Base-by-base conservation (phyloP, 1,139 yeast species). In the Geotrichum restrictum region DNA sequence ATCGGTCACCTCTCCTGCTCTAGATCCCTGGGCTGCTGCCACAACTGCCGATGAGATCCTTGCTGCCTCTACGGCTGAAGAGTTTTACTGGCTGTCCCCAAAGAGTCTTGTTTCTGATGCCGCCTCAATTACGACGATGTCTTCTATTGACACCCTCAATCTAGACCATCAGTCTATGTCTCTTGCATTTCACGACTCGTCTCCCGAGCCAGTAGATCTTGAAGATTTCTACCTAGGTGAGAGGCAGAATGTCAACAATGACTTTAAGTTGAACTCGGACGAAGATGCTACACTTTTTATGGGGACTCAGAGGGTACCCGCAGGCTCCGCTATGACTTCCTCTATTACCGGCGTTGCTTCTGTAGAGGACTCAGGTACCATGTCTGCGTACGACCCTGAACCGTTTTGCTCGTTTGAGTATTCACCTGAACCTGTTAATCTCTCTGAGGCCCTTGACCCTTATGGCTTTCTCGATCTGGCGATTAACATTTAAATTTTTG, bases 71-170 rank as follows among this genome's bases (percentile, higher is more conserved):
- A 36, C 41, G 8, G 19, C 48, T 13, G 45, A 51, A 38, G 54
- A 51, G 32, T 46, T 52, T 40, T 46, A 43, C 32, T 45, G 51
- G 49, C 41, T 52, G 14, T 48, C 55, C 1, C 55, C 55, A 13
- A 37, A 42, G 39, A 24, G 38, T 24, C 13, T 48, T 31, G 41
- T 18, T 36, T 31, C 46, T 37, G 45, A 42, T 27, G 24, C 37
- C 13, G 34, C 49, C 27, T 36, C 43, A 18, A 16, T 31, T 14
- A 7, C 22, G 5, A n/a, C 24, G 13, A 18, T 18, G 19, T 5
- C 32, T 11, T 44, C 18, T 31, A 44, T 16, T 14, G 29, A 24
- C 8, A 24, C 29, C 8, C 29, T 24, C 8, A 24, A 24, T 24
- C 8, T 24, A 24, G 29, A 24, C 29, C 29, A n/a, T n/a, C 33